Base-by-base conservation (phyloP, 768 basidiomycete species). In the Naganishia randhawae region DNA sequence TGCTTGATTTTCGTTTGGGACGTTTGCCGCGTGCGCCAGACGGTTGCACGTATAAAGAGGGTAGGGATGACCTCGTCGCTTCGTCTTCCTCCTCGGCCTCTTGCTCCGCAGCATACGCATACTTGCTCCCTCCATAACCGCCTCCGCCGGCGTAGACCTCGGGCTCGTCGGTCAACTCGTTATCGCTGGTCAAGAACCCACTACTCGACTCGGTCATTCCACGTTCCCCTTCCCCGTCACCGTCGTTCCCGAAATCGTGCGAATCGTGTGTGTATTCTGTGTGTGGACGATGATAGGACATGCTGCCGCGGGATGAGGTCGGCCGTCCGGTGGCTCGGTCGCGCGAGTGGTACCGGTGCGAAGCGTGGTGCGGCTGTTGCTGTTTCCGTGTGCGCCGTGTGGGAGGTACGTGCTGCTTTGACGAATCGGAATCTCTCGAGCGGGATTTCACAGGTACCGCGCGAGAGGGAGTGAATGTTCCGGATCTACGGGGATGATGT, bases 121-220 rank as follows among this genome's bases (percentile, higher is more conserved):
- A 37, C 37, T 61, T 37, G 11, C 27, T 25, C 22, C 57, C 54
- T 1, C 19, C 57, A n/a, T 61, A 31, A 6, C 37, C 57, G 39
- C 54, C 52, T 22, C 52, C 29, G 22, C 22, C n/a, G 13, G 22
- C 51, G 51, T 52, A 22, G 13, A 25, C 53, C 3, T 55, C 53
- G 14, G 55, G 57, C 22, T 61, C 57, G 27, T 61, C 57, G 8
- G 57, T 27, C 9, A 39, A 61, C 22, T 61, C 57, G 39, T 39
- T 41, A 3, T 61, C 54, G 35, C 54, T 61, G 22, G 57, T 61
- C 25, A 29, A 22, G 57, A 61, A 61, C 25, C 57, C 57, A 25
- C 39, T 61, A 29, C 57, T 61, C 3, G 57, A 61, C 37, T 29
- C 57, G 22, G 33, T 37, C 11, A 35, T 37, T 25, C 22, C 57